Conservation (phyloP, 805 yeast species). For the Saccharomycopsis amapae region DNA sequence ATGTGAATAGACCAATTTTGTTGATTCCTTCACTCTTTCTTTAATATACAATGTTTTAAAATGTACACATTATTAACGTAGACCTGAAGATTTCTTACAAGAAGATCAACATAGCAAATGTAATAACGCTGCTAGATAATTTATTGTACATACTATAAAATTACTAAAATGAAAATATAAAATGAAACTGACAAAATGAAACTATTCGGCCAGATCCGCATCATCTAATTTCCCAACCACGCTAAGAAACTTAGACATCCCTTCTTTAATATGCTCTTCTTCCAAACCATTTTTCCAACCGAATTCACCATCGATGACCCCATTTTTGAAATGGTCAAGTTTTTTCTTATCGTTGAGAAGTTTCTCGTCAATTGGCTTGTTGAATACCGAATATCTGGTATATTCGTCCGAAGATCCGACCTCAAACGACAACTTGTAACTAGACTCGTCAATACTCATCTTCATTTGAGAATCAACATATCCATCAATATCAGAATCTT, state of each 20-base stretch:
- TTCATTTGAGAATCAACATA: constrained; percentile 54
- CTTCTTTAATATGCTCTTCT: constrained; percentile 30
- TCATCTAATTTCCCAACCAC: no score
- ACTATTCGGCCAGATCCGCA: no score
- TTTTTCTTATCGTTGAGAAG: constrained; percentile 25
- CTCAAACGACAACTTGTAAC: constrained; percentile 77
- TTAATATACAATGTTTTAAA: no score
- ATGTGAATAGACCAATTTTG: constrained; percentile 23
- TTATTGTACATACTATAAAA: no score
- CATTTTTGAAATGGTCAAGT: constrained; percentile 26
- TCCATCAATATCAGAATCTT: constrained; percentile 42
- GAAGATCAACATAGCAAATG: no score
- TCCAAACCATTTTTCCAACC: constrained; percentile 51
- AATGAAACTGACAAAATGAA: no score
- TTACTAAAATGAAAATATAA: no score
- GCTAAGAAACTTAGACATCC: constrained; percentile 25
- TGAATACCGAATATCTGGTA: constrained; percentile 45
- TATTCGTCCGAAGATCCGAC: constrained; percentile 73
- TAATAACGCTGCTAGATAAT: no score
- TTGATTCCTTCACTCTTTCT: no score
- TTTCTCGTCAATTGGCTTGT: constrained; percentile 27
- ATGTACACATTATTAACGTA: no score
- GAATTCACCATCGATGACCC: constrained; percentile 41
- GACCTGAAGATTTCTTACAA: no score
- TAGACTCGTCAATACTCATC: constrained; percentile 70